phyloP scores from a whole-genome alignment of 2,329 filamentous ascomycete genomes.

The Fusarium penzigii region DNA sequence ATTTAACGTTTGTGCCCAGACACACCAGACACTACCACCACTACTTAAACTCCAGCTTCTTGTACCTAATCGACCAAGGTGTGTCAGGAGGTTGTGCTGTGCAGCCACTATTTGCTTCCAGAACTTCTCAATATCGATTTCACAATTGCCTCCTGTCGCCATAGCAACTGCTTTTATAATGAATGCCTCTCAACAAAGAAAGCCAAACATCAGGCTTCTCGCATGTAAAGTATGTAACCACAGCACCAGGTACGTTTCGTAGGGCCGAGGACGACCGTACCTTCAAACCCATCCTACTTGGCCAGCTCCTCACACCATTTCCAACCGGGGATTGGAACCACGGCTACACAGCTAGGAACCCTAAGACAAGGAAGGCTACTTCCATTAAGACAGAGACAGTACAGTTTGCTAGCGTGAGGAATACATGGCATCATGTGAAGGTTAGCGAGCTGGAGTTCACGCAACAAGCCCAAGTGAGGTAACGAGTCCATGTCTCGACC shows the following conservation, averaged over 20 bases:
- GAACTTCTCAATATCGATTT: too few relatives aligned
- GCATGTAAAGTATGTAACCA: conserved; percentile 30
- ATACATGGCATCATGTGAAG: conserved; percentile 24
- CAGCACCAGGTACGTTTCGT: conserved; percentile 26
- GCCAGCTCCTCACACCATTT: conserved; percentile 27
- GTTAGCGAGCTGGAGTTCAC: conserved; percentile 29
- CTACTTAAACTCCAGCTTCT: too few relatives aligned
- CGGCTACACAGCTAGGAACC: conserved; percentile 18
- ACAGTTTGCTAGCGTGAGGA: conserved; percentile 17
- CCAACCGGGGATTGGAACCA: conserved; percentile 29
- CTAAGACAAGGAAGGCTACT: conserved; percentile 14
- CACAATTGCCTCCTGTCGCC: too few relatives aligned
- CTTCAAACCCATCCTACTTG: conserved; percentile 28
- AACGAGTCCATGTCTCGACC: too few relatives aligned
- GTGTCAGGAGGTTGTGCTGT: too few relatives aligned
- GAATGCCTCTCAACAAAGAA: not conserved
- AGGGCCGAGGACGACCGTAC: conserved; percentile 26
- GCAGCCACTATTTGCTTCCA: too few relatives aligned
- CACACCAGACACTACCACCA: too few relatives aligned
- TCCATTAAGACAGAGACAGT: conserved; percentile 23
- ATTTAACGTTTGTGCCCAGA: too few relatives aligned
- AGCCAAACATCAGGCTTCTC: conserved; percentile 27
- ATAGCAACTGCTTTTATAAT: too few relatives aligned
- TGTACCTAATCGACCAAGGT: too few relatives aligned
- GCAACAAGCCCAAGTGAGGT: not conserved